Evolutionary conservation across 768 basidiomycete genomes (phyloP), one percentile per base, ranked within the genome.

Genomic region (Cystobasidium tubakii): DNA sequence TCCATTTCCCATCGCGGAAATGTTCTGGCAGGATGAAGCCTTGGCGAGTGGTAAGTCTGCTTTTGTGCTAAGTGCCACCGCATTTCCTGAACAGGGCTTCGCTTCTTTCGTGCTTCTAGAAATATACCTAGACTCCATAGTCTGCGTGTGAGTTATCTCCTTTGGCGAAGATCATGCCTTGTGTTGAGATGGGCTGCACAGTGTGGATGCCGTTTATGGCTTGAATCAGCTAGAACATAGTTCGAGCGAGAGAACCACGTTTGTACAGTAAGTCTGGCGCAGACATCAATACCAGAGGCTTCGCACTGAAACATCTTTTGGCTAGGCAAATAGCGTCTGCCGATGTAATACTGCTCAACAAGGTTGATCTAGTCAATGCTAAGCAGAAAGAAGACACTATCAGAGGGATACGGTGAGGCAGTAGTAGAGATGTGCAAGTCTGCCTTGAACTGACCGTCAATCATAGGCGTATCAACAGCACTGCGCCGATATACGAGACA

Each of bases 301-400:
- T 15, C 31, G 9, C 31, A 17, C 25, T 42, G 27, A 46, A 1
- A 74, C 23, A 1, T 29, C 4, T 23, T 19, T 10, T 17, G 23
- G 6, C n/a, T 78, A 96, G 94, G 66, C 96, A 99, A 84, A 89
- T 98, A 60, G 95, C 91, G 0, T 89, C 88, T 43, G 88, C 95
- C 29, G 96, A 99, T 79, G 88, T 95, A 29, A 85, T 98, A 43
- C 82, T 99, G 31, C 82, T 99, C 33, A 99, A 99, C 84, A 99
- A 99, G 83, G 83, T 84, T 31, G 95, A 97, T 78, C 83, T 97
- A 10, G 88, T 87, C 0, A 78, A 84, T 0, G 74, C 84, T 0
- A 80, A 82, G 4, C 82, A 83, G 25, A 78, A 90, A 1, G 66
- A 75, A 0, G 79, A 82, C 1, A 86, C 87, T 15, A 88, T 90